Conservation (phyloP, 352 stramenopile species). For the Phytopythium ostracodes region DNA sequence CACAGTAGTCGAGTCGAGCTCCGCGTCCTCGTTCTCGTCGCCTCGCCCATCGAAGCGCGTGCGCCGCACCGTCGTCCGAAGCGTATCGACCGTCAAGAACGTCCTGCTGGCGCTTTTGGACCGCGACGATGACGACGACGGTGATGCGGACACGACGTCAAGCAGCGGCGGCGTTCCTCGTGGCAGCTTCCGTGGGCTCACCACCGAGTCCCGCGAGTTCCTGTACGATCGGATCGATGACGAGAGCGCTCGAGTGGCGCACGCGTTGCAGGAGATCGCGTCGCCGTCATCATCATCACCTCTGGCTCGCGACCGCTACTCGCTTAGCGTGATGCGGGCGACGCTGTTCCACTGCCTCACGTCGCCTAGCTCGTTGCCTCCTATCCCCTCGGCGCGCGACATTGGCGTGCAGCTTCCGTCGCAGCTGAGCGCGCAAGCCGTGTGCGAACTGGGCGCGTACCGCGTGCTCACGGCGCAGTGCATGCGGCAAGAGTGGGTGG, state of each 20-base stretch:
- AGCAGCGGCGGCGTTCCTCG: slow-evolving; percentile 5
- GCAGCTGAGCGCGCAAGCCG: slow-evolving; percentile 51
- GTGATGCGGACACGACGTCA: slow-evolving; percentile 10
- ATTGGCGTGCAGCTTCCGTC: slow-evolving; percentile 58
- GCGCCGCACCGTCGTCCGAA: slow-evolving; percentile 44
- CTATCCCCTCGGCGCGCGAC: slow-evolving; percentile 36
- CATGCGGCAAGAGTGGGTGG: slow-evolving; percentile 72
- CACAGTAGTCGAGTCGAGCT: slow-evolving; percentile 28
- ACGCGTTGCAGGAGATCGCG: slow-evolving; percentile 35
- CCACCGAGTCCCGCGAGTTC: slow-evolving; percentile 60
- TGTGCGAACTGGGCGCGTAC: slow-evolving; percentile 57
- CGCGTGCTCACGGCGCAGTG: slow-evolving; percentile 42
- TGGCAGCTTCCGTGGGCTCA: slow-evolving; percentile 38
- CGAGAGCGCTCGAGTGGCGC: slow-evolving; percentile 45
- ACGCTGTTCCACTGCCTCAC: slow-evolving; percentile 63
- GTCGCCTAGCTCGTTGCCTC: slow-evolving; percentile 37
- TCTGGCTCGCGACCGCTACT: slow-evolving; percentile 4
- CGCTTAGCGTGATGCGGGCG: slow-evolving; percentile 10
- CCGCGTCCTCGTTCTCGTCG: neutral
- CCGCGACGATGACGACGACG: slow-evolving; percentile 10
- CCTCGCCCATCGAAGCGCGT: slow-evolving; percentile 7
- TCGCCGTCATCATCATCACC: slow-evolving; percentile 4
- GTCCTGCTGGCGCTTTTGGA: slow-evolving; percentile 37
- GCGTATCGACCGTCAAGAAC: slow-evolving; percentile 58
- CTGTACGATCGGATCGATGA: slow-evolving; percentile 60